Base-by-base conservation (phyloP, 2,329 filamentous ascomycete species). In the Colletotrichum australisinense region DNA sequence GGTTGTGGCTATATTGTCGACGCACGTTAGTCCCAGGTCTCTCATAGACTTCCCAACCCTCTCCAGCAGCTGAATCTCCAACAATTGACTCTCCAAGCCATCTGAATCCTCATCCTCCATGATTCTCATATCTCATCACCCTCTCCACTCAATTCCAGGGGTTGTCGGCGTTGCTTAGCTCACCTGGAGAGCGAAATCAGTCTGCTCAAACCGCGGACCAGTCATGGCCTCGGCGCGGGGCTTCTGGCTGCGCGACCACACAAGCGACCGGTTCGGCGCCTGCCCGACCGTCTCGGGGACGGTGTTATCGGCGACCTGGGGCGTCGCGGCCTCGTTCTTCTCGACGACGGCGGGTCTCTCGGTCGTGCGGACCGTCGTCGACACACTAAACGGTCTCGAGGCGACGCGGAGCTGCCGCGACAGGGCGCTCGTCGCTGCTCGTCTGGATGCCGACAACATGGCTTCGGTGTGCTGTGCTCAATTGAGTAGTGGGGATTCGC, bases 171-270 rank as follows among this genome's bases (percentile, higher is more conserved):
- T 67, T 91, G 38, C 38, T 16, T 16, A 16, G 16, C 38, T 77
- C 87, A 98, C 96, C 94, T 99, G 97, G 77, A 93, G 86, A 78
- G 93, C 91, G 86, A 98, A 96, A 80, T 97, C 94, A 42, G 95
- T 98, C 91, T 98, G 96, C 88, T 99, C 97, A 80, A 99, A 99
- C 78, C 96, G 89, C 76, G 97, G 97, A 55, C 97, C 97, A 55
- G 92, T 91, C 96, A 99, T 99, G 66, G 95, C 97, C 83, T 91
- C 85, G 67, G 91, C 89, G 79, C 96, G 89, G 52, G 95, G 91
- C 83, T 91, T 91, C 88, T 99, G 97, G 86, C 91, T 97, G 80
- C 91, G 86, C 74, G 94, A 95, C 97, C 97, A 99, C 73, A 94
- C 89, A 6, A 85, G 90, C 73, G 88, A 85, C 75, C 95, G 91